Conservation (phyloP, 1,139 yeast species). For the Hanseniaspora sp. region DNA sequence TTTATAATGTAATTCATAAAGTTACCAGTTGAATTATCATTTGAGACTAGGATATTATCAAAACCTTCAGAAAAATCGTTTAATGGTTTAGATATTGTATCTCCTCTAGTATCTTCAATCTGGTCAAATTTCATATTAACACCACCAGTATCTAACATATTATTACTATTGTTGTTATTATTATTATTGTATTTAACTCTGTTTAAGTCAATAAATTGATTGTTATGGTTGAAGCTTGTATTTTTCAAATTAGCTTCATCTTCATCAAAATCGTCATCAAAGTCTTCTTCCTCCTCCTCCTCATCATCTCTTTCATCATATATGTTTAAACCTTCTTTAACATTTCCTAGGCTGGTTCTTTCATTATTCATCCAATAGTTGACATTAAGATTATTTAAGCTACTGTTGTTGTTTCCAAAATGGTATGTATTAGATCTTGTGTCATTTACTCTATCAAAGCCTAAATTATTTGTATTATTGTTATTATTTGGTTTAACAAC, state of each 20-base stretch:
- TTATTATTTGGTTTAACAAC: neutral
- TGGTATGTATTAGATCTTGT: constrained; percentile 13
- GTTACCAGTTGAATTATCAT: neutral
- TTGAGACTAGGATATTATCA: neutral
- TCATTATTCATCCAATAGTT: neutral
- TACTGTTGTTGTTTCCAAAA: constrained; percentile 1
- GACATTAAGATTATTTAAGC: neutral
- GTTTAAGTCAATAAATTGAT: neutral
- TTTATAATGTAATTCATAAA: neutral
- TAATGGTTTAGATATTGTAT: constrained; percentile 12
- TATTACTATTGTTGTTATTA: too few relatives aligned
- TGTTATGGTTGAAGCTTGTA: neutral
- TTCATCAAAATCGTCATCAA: neutral
- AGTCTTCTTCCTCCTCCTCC: neutral
- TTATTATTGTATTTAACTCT: neutral
- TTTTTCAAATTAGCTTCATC: neutral
- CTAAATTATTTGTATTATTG: neutral
- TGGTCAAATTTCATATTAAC: neutral
- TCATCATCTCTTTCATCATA: constrained; percentile 1
- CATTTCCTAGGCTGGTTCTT: too few relatives aligned
- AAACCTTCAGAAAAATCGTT: neutral
- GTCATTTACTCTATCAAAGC: neutral
- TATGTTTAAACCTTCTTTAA: neutral
- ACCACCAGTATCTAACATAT: neutral
- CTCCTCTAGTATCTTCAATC: constrained; percentile 1